These are phyloP conservation scores for Camellia granthamiana DNA, from an alignment of 148 eudicot species.

Conservation along the genomic window DNA sequence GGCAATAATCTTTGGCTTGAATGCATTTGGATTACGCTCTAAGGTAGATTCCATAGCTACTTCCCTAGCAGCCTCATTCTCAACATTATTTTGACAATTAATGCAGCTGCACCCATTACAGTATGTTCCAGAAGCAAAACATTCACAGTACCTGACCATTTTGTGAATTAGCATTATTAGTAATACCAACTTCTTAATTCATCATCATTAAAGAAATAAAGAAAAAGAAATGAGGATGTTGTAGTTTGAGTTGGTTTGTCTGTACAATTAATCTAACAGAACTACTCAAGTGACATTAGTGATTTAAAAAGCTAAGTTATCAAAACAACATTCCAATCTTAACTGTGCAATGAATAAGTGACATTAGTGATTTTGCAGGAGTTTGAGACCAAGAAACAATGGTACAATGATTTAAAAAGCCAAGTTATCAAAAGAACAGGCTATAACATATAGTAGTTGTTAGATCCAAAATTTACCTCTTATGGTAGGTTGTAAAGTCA, in stretches of 20 bases:
- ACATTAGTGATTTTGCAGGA: background rate
- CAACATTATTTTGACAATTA: conserved; percentile 50
- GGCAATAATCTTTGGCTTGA: conserved; percentile 48
- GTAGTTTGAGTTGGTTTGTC: too few species aligned
- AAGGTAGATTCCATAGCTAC: conserved; percentile 39
- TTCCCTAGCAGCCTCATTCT: conserved; percentile 47
- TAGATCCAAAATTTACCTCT: too few species aligned
- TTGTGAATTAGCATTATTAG: background rate
- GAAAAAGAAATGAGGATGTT: too few species aligned
- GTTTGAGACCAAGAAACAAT: background rate
- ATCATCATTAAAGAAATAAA: too few species aligned
- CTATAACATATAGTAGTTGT: too few species aligned
- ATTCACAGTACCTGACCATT: conserved; percentile 51
- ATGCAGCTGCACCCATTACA: conserved; percentile 57
- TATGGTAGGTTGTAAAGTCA: too few species aligned
- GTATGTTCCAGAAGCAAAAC: conserved; percentile 54
- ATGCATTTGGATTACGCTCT: conserved; percentile 57
- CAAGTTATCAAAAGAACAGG: background rate
- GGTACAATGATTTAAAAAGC: background rate
- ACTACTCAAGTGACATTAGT: too few species aligned
- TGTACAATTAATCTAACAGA: too few species aligned
- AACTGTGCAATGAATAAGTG: background rate
- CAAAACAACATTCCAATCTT: background rate
- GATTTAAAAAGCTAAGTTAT: background rate
- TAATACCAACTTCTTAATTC: too few species aligned